Evolutionary conservation across 208 protist species (phyloP), one percentile per base, ranked within the genome.

Genomic region (Crithidia thermophila): DNA sequence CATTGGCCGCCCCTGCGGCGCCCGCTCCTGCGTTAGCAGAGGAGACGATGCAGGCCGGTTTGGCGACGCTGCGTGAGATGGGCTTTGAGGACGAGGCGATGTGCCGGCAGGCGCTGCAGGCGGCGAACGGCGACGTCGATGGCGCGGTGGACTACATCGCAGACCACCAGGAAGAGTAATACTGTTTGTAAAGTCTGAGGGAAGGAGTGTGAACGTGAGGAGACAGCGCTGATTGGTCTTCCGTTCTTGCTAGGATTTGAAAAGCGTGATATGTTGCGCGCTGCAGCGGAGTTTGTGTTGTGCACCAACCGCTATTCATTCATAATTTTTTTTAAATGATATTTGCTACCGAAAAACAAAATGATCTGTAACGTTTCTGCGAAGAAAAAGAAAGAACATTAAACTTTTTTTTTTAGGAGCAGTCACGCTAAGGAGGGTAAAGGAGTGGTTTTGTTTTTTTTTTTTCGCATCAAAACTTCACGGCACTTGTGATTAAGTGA

Each of bases 11-110:
- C 40, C 2, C 7, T 16, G 1, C 27, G 9, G 30, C 18, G 3
- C 11, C 36, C 7, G 2, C 31, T 9, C 8, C 52, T 16, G 40
- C 28, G 1, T 16, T 77, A 21, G 51, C 71, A 0, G 62, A 77
- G 49, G 62, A 77, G 20, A n/a, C 20, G 18, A 18, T 75, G 51
- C 61, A 47, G 37, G 25, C 21, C 0, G 69, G 69, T 0, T 1
- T 75, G 13, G 37, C 47, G 11, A 27, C 53, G 31, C 53, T 75
- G 69, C 61, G 45, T 0, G 85, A 90, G n/a, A 93, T 96, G 85
- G 90, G 90, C 2, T 96, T 96, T 64, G 81, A 91, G 27, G 79
- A 94, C 60, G 84, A 88, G 36, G 53, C 45, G 10, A 30, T 87
- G n/a, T 92, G 82, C 59, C 39, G 86, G 25, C 67, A 79, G 43